Percentiles rank a stretch among this genome's conserved stretches.
phyloP scores from a whole-genome alignment of 2,329 filamentous ascomycete genomes.

The Zymoseptoria tritici region DNA sequence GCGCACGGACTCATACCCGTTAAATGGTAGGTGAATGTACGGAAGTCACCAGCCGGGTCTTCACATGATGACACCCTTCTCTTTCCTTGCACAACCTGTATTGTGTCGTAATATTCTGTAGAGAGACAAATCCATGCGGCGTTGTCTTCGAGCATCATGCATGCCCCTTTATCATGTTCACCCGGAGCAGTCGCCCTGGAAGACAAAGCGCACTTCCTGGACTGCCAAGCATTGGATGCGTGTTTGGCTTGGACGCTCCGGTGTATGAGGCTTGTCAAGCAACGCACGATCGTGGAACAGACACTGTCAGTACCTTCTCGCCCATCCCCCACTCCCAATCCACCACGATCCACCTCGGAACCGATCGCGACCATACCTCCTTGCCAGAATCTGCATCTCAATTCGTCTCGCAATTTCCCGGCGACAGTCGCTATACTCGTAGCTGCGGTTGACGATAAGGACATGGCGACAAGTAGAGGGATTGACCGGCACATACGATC shows the following conservation, averaged over 20 bases:
- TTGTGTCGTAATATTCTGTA: neutral
- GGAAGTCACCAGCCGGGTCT: no score
- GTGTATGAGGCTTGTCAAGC: neutral
- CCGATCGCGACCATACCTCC: neutral
- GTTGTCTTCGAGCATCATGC: no score
- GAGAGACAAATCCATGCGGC: neutral
- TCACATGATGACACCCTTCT: neutral
- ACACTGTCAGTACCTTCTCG: neutral
- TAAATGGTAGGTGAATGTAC: neutral
- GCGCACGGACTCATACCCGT: neutral
- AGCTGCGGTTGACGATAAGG: neutral
- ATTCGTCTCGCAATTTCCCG: neutral
- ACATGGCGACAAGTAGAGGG: neutral
- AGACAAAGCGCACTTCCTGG: no score
- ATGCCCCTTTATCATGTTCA: no score
- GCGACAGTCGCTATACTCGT: neutral
- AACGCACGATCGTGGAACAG: neutral
- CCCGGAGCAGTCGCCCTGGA: no score
- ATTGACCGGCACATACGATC: neutral
- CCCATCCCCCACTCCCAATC: neutral
- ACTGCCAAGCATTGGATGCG: no score
- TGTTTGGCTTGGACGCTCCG: neutral
- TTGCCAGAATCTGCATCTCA: neutral
- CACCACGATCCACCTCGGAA: neutral
- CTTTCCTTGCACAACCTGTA: neutral